Conservation (phyloP, 805 yeast species). For the Zygosaccharomyces kombuchaensis region DNA sequence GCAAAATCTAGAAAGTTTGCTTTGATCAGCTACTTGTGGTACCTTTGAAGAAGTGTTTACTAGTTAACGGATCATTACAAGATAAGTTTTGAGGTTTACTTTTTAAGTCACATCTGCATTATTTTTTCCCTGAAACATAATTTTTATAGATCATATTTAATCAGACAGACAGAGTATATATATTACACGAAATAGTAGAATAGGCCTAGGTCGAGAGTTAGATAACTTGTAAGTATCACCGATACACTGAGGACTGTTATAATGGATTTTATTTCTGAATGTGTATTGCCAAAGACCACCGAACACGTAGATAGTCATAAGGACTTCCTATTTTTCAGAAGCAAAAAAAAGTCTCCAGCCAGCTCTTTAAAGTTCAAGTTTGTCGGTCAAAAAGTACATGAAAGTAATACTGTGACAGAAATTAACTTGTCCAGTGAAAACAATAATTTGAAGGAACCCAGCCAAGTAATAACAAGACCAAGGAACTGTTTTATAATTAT, state of each 20-base stretch:
- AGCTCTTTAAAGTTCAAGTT: slow-evolving; percentile 8
- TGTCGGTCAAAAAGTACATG: slow-evolving; percentile 11
- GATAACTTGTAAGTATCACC: too few relatives aligned
- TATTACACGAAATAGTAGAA: too few relatives aligned
- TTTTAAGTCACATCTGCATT: not conserved
- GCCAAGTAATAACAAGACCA: slow-evolving; percentile 8
- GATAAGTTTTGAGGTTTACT: too few relatives aligned
- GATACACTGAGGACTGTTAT: not conserved
- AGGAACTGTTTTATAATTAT: slow-evolving; percentile 16
- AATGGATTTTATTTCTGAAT: slow-evolving; percentile 7
- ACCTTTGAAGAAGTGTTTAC: too few relatives aligned
- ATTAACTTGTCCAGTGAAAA: slow-evolving; percentile 5
- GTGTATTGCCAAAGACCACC: slow-evolving; percentile 7
- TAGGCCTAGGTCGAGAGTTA: too few relatives aligned
- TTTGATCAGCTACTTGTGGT: too few relatives aligned
- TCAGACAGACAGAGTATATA: not conserved
- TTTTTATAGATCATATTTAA: not conserved
- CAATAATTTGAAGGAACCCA: not conserved
- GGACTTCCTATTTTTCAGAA: slow-evolving; percentile 11
- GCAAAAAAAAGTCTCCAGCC: slow-evolving; percentile 4
- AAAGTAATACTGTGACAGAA: slow-evolving; percentile 10
- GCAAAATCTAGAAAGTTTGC: too few relatives aligned
- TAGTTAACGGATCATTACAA: too few relatives aligned
- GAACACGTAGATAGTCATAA: not conserved
- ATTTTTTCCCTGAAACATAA: not conserved